phyloP scores from a whole-genome alignment of 352 stramenopile genomes.

The Phytophthora fragariae region DNA sequence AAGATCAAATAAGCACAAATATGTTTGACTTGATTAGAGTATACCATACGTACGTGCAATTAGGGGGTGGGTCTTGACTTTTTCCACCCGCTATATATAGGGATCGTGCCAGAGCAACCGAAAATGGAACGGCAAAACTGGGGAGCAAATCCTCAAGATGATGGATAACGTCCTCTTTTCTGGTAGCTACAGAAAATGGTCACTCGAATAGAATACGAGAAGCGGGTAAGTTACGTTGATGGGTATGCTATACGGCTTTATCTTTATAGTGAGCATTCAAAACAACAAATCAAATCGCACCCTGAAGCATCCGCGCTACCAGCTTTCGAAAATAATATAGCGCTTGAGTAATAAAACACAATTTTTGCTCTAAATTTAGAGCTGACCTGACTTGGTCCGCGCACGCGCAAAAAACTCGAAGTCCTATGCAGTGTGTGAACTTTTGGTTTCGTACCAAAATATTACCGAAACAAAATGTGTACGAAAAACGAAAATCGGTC shows the following conservation, averaged over 20 bases:
- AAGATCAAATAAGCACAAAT: too few relatives aligned
- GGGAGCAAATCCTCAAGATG: background rate
- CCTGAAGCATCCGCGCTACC: too few relatives aligned
- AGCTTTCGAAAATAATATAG: background rate
- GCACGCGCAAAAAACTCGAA: background rate
- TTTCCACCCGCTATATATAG: too few relatives aligned
- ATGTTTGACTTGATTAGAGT: too few relatives aligned
- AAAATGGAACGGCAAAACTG: slow-evolving; percentile 4
- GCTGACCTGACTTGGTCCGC: background rate
- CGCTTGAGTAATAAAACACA: background rate
- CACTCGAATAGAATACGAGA: background rate
- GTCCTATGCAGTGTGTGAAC: background rate
- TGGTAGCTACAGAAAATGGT: background rate
- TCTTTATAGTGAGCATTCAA: background rate
- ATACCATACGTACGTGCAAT: too few relatives aligned
- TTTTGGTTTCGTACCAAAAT: background rate
- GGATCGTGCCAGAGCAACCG: slow-evolving; percentile 5
- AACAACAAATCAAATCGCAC: background rate
- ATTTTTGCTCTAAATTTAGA: background rate
- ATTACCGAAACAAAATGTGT: background rate
- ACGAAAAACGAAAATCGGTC: background rate
- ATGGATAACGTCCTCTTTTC: background rate
- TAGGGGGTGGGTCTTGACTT: too few relatives aligned
- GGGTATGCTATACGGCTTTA: background rate
- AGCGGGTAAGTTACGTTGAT: background rate